Base-by-base conservation (phyloP, 495 filamentous ascomycete genomes). In the Geoglossum glabrum region DNA sequence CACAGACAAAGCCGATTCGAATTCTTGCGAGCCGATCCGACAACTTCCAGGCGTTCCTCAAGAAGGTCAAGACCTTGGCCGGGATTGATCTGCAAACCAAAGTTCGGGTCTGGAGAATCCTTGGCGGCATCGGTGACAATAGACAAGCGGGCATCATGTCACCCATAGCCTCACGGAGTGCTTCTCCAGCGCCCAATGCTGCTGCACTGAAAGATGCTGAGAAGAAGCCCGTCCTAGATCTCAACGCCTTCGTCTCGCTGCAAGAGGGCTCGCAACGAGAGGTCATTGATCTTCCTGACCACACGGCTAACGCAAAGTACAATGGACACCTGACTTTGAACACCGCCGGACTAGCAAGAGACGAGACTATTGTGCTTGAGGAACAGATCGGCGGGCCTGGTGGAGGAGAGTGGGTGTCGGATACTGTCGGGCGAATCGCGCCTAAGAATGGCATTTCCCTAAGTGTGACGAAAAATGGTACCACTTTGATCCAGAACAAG, bases 21-120 rank as follows among this genome's bases (percentile, higher is more conserved):
- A 65, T 87, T 19, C 74, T 90, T 30, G 79, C 83, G 15, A 89
- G 84, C 61, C 77, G 83, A 58, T 78, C 78, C 27, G 78, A 76
- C 25, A 72, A 69, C 17, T 87, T 82, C 60, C 76, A 85, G 63
- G 73, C 77, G 15, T 95, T 95, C 66, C 62, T 97, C 34, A 82
- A 75, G 64, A 73, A 80, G 47, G 78, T 79, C 31, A 97, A 97
- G 70, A 64, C 66, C 28, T 68, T 79, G 47, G 71, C 76, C 5
- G 73, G 76, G 17, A 80, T 95, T 57, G 76, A 85, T 19, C 61
- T 79, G 56, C 71, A 77, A 8, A 81, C 74, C 34, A 94, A 87
- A 63, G 84, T 94, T 30, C 82, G 84, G 19, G 70, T 90, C 8
- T 95, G 88, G 87, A 76, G 81, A 60, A 70, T 92, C 17, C 67